These are phyloP conservation scores for Tylopilus sp. DNA, from an alignment of 768 basidiomycete species.

Conservation along the genomic window DNA sequence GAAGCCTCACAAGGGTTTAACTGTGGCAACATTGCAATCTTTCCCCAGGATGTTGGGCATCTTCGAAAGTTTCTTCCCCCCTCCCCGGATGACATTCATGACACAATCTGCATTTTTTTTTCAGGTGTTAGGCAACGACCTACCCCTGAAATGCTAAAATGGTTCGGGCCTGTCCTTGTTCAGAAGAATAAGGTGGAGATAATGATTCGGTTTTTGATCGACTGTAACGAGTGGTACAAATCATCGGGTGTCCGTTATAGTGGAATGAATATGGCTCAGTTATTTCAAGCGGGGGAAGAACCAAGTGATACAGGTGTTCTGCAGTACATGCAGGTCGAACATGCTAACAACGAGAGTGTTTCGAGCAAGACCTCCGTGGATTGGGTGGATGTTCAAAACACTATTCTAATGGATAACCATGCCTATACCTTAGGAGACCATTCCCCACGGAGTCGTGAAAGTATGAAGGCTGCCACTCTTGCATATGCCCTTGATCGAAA, in stretches of 20 bases:
- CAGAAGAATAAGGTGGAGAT: not conserved
- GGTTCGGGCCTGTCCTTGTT: not conserved
- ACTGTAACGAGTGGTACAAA: not conserved
- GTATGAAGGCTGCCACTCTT: not conserved
- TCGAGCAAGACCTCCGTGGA: not conserved
- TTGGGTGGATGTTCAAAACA: not conserved
- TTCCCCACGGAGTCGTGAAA: not conserved
- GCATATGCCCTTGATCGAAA: not conserved
- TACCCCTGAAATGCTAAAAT: not conserved
- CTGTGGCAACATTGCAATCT: not conserved
- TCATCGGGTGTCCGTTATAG: not conserved
- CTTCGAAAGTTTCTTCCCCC: not conserved
- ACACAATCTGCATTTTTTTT: not conserved
- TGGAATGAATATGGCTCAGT: not conserved
- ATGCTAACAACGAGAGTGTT: not conserved
- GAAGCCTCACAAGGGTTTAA: not conserved
- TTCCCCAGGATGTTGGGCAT: not conserved
- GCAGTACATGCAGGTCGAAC: not conserved
- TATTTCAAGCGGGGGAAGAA: not conserved
- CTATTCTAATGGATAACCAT: not conserved
- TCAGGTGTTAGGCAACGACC: accelerated
- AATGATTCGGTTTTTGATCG: not conserved
- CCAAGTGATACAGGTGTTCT: not conserved
- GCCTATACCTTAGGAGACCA: not conserved
- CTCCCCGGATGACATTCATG: not conserved